A percentile compares a stretch with the other conserved stretches of the same genome.
phyloP scores from a whole-genome alignment of 257 asterid genomes.

The Przewalskia tangutica region DNA sequence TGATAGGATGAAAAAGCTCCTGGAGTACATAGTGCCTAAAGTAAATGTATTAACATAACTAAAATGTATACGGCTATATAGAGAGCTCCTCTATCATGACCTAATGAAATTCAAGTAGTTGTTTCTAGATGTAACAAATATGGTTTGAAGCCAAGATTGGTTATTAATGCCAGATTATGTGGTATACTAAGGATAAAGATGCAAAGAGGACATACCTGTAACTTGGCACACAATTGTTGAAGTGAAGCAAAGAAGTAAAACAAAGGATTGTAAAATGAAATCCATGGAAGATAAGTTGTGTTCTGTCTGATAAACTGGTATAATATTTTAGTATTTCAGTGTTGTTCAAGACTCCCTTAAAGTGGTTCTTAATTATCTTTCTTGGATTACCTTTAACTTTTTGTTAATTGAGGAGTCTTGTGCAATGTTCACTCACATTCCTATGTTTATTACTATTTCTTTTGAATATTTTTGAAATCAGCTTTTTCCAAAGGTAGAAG shows the following conservation, averaged over 20 bases:
- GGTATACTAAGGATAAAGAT: neutral
- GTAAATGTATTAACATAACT: too few species aligned
- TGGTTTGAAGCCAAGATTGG: neutral
- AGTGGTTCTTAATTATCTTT: constrained; percentile 6
- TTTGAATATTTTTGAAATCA: constrained; percentile 10
- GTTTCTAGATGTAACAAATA: neutral
- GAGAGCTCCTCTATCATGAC: neutral
- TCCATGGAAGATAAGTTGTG: constrained; percentile 35
- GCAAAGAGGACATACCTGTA: constrained; percentile 44
- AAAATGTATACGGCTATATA: neutral
- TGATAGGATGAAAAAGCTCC: neutral
- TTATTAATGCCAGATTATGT: neutral
- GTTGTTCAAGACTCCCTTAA: constrained; percentile 10
- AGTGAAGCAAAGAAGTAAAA: constrained; percentile 31
- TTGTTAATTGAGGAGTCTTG: constrained; percentile 3
- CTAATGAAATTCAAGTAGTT: neutral
- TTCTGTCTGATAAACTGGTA: neutral
- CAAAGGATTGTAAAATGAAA: constrained; percentile 15
- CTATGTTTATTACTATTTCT: neutral
- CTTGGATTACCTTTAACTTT: constrained; percentile 21
- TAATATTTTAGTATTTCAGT: constrained; percentile 4
- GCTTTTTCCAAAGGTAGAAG: constrained; percentile 8
- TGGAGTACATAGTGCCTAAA: too few species aligned
- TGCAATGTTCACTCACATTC: constrained; percentile 7
- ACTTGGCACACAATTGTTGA: constrained; percentile 53